Conservation (phyloP, 495 filamentous ascomycete genomes). For the Durotheca rogersii region DNA sequence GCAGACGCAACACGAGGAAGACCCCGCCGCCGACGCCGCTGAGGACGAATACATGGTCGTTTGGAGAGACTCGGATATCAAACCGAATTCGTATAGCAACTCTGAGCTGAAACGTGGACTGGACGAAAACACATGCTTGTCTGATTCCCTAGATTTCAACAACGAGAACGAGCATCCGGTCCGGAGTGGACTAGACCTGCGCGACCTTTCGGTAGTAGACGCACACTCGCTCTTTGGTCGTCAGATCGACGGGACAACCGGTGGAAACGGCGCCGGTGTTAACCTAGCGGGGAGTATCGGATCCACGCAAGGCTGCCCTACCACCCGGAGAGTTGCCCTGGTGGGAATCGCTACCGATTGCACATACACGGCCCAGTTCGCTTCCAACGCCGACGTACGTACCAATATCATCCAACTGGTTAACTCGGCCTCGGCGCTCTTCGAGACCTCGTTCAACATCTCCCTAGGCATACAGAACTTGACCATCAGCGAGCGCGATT, state of each 20-base stretch:
- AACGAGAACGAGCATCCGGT: constrained; percentile 64
- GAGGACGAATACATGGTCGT: constrained; percentile 83
- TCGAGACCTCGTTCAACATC: constrained; percentile 90
- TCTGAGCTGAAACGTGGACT: constrained; percentile 42
- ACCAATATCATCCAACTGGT: constrained; percentile 79
- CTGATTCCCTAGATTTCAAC: constrained; percentile 74
- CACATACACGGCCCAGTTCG: constrained; percentile 72
- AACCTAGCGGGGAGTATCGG: constrained; percentile 84
- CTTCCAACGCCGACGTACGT: constrained; percentile 57
- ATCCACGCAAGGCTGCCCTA: constrained; percentile 76
- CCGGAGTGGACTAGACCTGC: constrained; percentile 46
- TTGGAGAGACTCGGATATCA: constrained; percentile 86
- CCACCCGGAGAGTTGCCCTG: constrained; percentile 82
- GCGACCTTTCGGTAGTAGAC: constrained; percentile 34
- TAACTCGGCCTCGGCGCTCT: constrained; percentile 82
- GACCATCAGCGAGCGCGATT: constrained; percentile 66
- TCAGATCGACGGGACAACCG: constrained; percentile 54
- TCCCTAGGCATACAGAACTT: constrained; percentile 85
- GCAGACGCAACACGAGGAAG: constrained; percentile 69
- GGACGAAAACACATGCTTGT: constrained; percentile 49
- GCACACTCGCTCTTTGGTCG: constrained; percentile 43
- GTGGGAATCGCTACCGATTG: constrained; percentile 94
- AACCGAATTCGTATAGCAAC: constrained; percentile 21
- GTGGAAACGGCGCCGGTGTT: constrained; percentile 79
- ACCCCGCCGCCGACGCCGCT: constrained; percentile 63